Evolutionary conservation across 2,329 filamentous ascomycete species (phyloP).

Genomic region (Botryotinia convoluta): DNA sequence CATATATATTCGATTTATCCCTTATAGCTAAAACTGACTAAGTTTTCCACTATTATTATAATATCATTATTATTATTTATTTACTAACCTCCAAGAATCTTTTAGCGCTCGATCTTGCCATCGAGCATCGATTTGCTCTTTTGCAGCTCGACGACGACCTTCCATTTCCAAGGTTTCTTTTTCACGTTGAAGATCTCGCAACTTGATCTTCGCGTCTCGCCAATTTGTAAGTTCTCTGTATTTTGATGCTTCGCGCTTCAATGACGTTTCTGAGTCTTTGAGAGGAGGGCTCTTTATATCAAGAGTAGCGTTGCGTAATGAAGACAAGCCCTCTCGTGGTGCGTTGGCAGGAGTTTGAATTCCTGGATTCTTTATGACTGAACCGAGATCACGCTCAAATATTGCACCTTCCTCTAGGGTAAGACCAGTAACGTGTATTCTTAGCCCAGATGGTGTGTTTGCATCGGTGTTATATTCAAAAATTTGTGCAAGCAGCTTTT

Average conservation of each 20-base stretch:
- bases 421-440: slow-evolving; percentile 15
- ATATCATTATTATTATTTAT: too few species aligned
- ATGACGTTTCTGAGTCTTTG: neutral
- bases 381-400: neutral
- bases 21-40: too few species aligned
- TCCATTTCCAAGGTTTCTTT: slow-evolving; percentile 16
- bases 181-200: slow-evolving; percentile 12
- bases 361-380: neutral
- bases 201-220: neutral
- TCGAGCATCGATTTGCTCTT: slow-evolving; percentile 11
- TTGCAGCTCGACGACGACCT: slow-evolving; percentile 12
- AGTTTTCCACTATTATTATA: too few species aligned
- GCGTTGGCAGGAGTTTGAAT: too few species aligned
- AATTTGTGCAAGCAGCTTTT: neutral
- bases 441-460: neutral
- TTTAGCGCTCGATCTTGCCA: slow-evolving; percentile 4
- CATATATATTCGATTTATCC: too few species aligned
- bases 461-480: neutral
- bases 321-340: neutral
- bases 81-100: too few species aligned
- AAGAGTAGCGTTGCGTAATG: neutral
- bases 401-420: neutral
- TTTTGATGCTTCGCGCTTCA: neutral
- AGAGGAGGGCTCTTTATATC: neutral
- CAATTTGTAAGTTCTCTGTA: neutral